Percentiles rank a stretch among this genome's conserved stretches.
These are phyloP conservation scores for Pulveroboletus ravenelii DNA, from an alignment of 768 basidiomycete genomes.

Conservation along the genomic window DNA sequence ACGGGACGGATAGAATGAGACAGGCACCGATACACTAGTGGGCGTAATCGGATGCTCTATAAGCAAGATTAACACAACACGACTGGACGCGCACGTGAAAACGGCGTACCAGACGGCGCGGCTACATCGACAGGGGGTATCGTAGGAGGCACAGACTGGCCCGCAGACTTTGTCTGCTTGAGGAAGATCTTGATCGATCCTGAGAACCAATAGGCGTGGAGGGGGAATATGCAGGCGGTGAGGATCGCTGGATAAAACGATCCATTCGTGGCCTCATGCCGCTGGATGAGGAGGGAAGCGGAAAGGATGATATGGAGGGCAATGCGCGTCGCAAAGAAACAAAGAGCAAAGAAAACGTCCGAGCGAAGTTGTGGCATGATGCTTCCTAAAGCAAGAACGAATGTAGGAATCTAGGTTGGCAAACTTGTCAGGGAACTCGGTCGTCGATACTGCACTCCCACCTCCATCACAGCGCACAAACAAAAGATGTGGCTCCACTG, in stretches of 20 bases:
- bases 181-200: constrained; percentile 47
- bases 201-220: constrained; percentile 53
- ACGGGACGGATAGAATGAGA: constrained; percentile 13
- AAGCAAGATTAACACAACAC: background rate
- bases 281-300: constrained; percentile 29
- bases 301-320: constrained; percentile 39
- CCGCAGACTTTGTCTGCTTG: constrained; percentile 22
- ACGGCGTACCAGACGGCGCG: constrained; percentile 8
- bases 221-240: constrained; percentile 39
- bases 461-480: constrained; percentile 46
- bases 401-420: constrained; percentile 45
- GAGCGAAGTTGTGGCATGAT: constrained; percentile 43
- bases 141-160: background rate
- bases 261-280: constrained; percentile 28
- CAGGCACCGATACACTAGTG: background rate
- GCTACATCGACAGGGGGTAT: constrained; percentile 2
- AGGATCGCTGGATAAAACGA: constrained; percentile 38
- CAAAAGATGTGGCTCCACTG: constrained; percentile 41
- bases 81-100: background rate
- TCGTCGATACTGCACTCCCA: constrained; percentile 5
- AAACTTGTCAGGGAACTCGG: background rate
- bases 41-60: constrained; percentile 14
- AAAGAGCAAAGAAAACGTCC: constrained; percentile 44
- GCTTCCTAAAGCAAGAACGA: constrained; percentile 44
- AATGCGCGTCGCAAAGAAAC: constrained; percentile 53